A percentile compares a stretch with the other conserved stretches of the same genome.
phyloP scores from a whole-genome alignment of 2,329 filamentous ascomycete species.

The Sporothrix variecibatus region DNA sequence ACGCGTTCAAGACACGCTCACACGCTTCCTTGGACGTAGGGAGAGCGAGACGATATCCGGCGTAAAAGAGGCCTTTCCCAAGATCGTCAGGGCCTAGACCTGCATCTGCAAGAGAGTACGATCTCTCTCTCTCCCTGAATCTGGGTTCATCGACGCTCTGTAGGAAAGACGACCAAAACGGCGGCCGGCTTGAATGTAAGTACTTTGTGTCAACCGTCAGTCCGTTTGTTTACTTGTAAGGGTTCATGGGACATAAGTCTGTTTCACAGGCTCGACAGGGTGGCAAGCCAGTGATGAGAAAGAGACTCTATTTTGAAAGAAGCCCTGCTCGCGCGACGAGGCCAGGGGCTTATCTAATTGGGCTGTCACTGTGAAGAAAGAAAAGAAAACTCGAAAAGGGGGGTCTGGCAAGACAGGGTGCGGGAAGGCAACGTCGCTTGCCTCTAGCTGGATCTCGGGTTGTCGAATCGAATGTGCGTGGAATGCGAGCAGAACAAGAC shows the following conservation, averaged over 20 bases:
- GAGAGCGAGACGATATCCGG: not conserved
- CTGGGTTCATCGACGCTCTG: not conserved
- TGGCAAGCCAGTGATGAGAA: conserved; percentile 5
- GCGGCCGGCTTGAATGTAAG: not conserved
- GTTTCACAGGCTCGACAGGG: conserved; percentile 6
- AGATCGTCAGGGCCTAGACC: not conserved
- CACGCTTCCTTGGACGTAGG: not conserved
- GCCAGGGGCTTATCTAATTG: conserved; percentile 18
- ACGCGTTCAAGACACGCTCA: conserved; percentile 13
- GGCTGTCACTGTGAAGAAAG: not conserved
- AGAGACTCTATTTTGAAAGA: no score
- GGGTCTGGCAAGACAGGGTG: not conserved
- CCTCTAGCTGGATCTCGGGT: not conserved
- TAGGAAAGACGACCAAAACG: not conserved
- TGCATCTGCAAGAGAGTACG: not conserved
- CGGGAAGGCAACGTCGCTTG: not conserved
- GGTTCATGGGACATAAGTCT: not conserved
- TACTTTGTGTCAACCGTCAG: not conserved
- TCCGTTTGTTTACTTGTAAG: not conserved
- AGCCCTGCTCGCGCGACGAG: conserved; percentile 7
- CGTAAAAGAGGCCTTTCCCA: not conserved
- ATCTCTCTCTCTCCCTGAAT: conserved; percentile 14
- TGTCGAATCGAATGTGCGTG: not conserved
- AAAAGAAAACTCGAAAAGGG: conserved; percentile 4
- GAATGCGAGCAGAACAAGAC: not conserved